Evolutionary conservation across 1,139 yeast species (phyloP), one percentile per base, ranked within the genome.

Genomic region (Saccharomyces hybrid): DNA sequence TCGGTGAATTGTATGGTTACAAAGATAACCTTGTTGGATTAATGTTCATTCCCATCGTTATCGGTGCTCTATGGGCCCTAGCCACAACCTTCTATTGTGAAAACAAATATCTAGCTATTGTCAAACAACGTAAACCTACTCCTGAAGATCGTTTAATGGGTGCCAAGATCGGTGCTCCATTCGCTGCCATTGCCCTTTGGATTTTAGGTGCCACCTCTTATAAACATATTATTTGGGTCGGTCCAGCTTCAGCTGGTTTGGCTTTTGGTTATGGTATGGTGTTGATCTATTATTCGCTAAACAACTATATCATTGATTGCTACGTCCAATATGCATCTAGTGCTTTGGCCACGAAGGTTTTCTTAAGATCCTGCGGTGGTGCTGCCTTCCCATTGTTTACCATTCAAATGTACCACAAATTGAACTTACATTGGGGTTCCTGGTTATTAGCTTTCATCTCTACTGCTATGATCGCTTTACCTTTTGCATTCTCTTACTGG

Each of bases 191-290:
- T 67, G 87, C 96, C 0, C 74, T 89, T 56, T 89, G 89, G 75
- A 87, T 89, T 62, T 76, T 89, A 54, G 96, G 96, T 67, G 96
- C 96, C 16, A 89, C 96, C 4, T 83, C 95, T 0, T 82, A 79
- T 64, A 80, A 85, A 61, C 84, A 83, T 61, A 79, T 89, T 59
- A 83, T 88, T 57, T 89, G 96, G 96, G 96, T 89, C 46, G 96
- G 96, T 26, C 96, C 96, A 14, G 95, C 96, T 6, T 86, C 95
- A 28, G 79, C 95, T 1, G 96, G 96, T 58, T 71, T 89, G 50
- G 88, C 95, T 0, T 88, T 88, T 69, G 96, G 96, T 34, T 88
- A 81, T 65, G 96, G 96, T 57, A 88, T 89, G 96, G 96, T 88
- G 54, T 76, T 89, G 64, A 84, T 88, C 65, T 89, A 88, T 71